Conservation (phyloP, 306 rosid species). For the Medicago truncatula region DNA sequence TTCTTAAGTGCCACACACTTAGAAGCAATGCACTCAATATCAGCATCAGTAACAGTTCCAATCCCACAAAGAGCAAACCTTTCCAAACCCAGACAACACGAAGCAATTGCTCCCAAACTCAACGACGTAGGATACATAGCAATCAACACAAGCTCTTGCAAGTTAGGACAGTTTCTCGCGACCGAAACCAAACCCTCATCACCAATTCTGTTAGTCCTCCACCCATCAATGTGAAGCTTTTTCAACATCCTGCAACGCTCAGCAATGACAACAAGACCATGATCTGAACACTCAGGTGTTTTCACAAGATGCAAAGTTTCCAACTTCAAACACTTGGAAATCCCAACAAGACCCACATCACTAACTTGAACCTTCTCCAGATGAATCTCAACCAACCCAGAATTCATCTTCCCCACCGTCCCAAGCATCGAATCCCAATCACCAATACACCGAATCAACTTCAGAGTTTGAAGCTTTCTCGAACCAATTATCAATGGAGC, state of each 20-base stretch:
- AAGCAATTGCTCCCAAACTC: conserved; percentile 65
- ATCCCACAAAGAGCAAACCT: conserved; percentile 84
- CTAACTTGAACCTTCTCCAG: conserved; percentile 76
- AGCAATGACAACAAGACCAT: conserved; percentile 64
- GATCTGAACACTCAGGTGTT: conserved; percentile 73
- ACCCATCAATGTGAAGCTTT: conserved; percentile 93
- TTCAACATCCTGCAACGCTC: conserved; percentile 64
- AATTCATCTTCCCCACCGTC: conserved; percentile 50
- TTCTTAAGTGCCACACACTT: conserved; percentile 79
- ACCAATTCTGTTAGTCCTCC: conserved; percentile 85
- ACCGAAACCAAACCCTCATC: conserved; percentile 71
- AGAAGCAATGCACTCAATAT: conserved; percentile 68
- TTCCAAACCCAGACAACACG: conserved; percentile 64
- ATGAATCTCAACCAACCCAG: conserved; percentile 67
- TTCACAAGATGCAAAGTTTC: conserved; percentile 69
- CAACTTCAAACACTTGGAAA: conserved; percentile 45
- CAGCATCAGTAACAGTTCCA: conserved; percentile 66
- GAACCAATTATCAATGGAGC: conserved; percentile 65
- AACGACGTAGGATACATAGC: conserved; percentile 67
- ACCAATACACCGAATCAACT: conserved; percentile 80
- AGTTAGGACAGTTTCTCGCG: conserved; percentile 58
- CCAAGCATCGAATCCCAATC: conserved; percentile 77
- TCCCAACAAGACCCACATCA: conserved; percentile 44
- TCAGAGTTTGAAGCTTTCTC: conserved; percentile 62
- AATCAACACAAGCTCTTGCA: conserved; percentile 86